Evolutionary conservation across 345 rosid genomes (phyloP), one percentile per base, ranked within the genome.

Genomic region (Melaleuca quinquenervia): DNA sequence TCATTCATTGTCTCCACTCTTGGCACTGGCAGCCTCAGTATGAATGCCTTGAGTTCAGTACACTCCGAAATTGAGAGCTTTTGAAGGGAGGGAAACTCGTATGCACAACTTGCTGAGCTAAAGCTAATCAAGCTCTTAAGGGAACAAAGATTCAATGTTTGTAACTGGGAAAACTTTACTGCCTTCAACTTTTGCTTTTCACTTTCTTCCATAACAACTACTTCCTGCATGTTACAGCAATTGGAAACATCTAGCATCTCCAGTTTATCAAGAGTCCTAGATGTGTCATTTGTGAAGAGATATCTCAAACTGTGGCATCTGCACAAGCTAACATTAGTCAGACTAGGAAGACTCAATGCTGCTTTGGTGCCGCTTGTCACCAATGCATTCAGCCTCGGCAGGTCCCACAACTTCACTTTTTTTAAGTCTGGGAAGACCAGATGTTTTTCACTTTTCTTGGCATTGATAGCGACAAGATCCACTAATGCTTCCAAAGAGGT

Each of bases 381-480:
- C 27, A 58, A 7, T 0, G 8, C 70, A 11, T n/a, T 58, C 70
- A 58, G 36, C 36, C 18, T 58, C 0, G 36, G 70, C 0, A 58
- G 18, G 32, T n/a, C 3, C 36, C 16, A n/a, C 36, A 1, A 58
- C 36, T 58, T 58, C 32, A 58, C 6, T n/a, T 58, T 16, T 58
- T 58, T 13, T 58, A 58, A n/a, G 15, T n/a, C 4, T 2, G 13
- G 12, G 18, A 58, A 27, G 18, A n/a, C 36, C 3, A n/a, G 0
- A 6, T 1, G 32, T 6, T n/a, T 58, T 58, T n/a, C 1, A 1
- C 3, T 58, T n/a, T 6, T 5, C 8, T 58, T n/a, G n/a, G 70
- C 3, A 7, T n/a, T 7, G 8, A n/a, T 0, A 12, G 4, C 1
- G 5, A 12, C 32, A 12, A 5, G 36, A n/a, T 58, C 70, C 8